A percentile compares a stretch with the other conserved stretches of the same genome.
Conservation (phyloP, 306 rosid genomes). For the Gastrolobium villosum region DNA sequence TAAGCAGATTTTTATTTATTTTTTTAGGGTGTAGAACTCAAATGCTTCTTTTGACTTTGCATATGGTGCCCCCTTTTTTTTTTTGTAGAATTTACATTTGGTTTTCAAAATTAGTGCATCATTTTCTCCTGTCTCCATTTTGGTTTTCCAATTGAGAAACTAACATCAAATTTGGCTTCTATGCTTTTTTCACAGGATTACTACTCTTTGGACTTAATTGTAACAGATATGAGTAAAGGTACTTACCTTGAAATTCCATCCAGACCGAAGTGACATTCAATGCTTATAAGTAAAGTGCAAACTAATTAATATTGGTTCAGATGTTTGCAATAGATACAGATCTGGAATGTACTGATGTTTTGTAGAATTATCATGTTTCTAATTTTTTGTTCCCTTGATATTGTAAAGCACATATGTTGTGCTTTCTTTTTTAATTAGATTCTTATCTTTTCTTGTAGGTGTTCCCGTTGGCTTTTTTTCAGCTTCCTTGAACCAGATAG, state of each 20-base stretch:
- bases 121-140: not conserved
- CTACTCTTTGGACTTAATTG: conserved; percentile 72
- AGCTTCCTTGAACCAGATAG: conserved; percentile 75
- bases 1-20: not conserved
- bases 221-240: conserved; percentile 93
- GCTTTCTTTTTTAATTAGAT: conserved; percentile 10
- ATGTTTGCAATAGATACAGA: conserved; percentile 3
- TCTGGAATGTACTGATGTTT: conserved; percentile 1
- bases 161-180: conserved; percentile 42
- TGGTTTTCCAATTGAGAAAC: conserved; percentile 41
- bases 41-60: not conserved
- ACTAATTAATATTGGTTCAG: conserved; percentile 18
- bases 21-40: not conserved
- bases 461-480: conserved; percentile 84
- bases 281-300: conserved; percentile 23
- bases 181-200: conserved; percentile 67
- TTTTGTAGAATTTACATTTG: not conserved
- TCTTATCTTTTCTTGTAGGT: conserved; percentile 63
- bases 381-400: conserved; percentile 40
- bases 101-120: conserved; percentile 10
- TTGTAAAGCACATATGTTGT: not conserved
- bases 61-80: not conserved
- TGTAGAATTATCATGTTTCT: conserved; percentile 7
- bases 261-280: conserved; percentile 39
- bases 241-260: conserved; percentile 40